Percentiles rank a stretch among this genome's conserved stretches.
phyloP scores from a whole-genome alignment of 805 yeast species.

The Saccharomycopsis sp. region DNA sequence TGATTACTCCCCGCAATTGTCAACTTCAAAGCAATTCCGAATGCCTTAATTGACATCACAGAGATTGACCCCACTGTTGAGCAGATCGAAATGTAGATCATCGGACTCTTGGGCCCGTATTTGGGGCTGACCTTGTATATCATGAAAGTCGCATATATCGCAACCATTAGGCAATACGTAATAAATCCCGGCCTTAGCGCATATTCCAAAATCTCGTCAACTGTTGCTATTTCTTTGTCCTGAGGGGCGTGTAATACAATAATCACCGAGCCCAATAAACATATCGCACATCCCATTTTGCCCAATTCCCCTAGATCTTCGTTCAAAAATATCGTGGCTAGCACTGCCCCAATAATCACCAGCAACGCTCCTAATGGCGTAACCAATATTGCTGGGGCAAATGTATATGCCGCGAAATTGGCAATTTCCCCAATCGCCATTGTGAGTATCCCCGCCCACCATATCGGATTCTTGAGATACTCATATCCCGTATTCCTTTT shows the following conservation, averaged over 20 bases:
- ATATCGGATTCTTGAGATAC: conserved; percentile 74
- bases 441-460: conserved; percentile 91
- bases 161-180: conserved; percentile 56
- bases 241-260: conserved; percentile 90
- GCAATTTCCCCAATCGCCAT: conserved; percentile 92
- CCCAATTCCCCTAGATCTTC: conserved; percentile 86
- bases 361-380: conserved; percentile 89
- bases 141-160: conserved; percentile 65
- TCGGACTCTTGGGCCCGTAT: conserved; percentile 74
- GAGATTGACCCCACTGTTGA: conserved; percentile 86
- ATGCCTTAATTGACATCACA: conserved; percentile 88
- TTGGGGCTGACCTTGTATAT: conserved; percentile 77
- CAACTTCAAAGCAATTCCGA: conserved; percentile 84
- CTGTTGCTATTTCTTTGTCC: conserved; percentile 83
- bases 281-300: conserved; percentile 87
- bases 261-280: conserved; percentile 80
- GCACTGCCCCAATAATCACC: conserved; percentile 88
- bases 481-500: neutral
- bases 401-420: conserved; percentile 89
- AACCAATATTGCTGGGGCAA: conserved; percentile 89
- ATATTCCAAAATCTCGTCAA: conserved; percentile 76
- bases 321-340: conserved; percentile 76
- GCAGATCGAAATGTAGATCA: conserved; percentile 85
- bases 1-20: conserved; percentile 83
- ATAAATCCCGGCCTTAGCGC: conserved; percentile 76